Conservation (phyloP, 2,329 filamentous ascomycete species). For the Beauveria asiatica region DNA sequence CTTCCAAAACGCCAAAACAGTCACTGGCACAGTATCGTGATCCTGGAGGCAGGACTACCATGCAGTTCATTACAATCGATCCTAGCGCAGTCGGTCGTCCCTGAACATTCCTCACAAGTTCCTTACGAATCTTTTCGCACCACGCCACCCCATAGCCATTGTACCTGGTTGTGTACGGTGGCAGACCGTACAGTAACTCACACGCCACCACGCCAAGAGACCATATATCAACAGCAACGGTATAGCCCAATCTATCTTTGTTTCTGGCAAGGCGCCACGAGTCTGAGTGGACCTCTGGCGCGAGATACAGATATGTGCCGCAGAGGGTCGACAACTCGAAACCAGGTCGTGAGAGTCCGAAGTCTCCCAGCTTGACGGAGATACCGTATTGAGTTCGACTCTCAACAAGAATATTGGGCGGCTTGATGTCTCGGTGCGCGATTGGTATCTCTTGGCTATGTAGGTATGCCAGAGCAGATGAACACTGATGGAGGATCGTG, state of each 20-base stretch:
- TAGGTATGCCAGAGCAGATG: conserved; percentile 15
- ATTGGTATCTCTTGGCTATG: conserved; percentile 36
- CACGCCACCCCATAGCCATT: background rate
- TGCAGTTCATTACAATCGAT: too few relatives aligned
- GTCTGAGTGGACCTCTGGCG: conserved; percentile 60
- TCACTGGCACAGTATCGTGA: too few relatives aligned
- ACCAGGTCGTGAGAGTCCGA: conserved; percentile 61
- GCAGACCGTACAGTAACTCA: conserved; percentile 13
- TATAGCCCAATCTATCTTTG: conserved; percentile 52
- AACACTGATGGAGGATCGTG: conserved; percentile 12
- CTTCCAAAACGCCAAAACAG: too few relatives aligned
- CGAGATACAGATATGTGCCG: conserved; percentile 81
- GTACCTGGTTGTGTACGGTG: background rate
- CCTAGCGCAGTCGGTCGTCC: background rate
- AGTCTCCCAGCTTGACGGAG: background rate
- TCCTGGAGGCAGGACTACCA: too few relatives aligned
- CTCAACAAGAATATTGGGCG: conserved; percentile 78
- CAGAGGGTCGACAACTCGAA: conserved; percentile 84
- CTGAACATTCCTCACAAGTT: too few relatives aligned
- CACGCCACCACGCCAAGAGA: conserved; percentile 69
- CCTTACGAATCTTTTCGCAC: background rate
- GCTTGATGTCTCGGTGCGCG: conserved; percentile 85
- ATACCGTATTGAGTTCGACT: conserved; percentile 59
- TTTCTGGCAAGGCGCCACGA: background rate
- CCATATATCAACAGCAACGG: conserved; percentile 84